Percentiles rank a stretch among this genome's conserved stretches.
Conservation (phyloP, 257 asterid species). For the Misopates orontium region DNA sequence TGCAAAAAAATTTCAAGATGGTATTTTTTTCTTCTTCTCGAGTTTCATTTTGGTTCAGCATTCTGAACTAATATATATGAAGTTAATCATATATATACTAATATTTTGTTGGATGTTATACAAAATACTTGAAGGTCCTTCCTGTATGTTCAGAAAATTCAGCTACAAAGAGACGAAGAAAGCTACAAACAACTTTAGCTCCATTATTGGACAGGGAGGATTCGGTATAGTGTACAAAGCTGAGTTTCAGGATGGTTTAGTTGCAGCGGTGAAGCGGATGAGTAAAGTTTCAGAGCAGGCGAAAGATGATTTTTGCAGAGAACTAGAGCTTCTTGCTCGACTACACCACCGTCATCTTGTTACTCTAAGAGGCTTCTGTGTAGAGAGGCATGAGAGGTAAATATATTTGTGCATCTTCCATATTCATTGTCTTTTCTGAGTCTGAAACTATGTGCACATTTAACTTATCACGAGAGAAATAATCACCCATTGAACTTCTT, state of each 20-base stretch:
- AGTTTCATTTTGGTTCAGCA: too few relatives aligned
- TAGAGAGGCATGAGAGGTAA: constrained; percentile 74
- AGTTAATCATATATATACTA: constrained; percentile 10
- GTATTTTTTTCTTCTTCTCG: constrained; percentile 41
- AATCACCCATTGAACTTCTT: constrained; percentile 17
- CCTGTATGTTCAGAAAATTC: constrained; percentile 77
- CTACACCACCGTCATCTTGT: constrained; percentile 96
- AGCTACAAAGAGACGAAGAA: constrained; percentile 84
- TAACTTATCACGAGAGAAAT: neutral
- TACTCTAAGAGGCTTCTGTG: constrained; percentile 84
- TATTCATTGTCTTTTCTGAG: neutral
- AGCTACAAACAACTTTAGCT: constrained; percentile 77
- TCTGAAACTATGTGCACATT: constrained; percentile 1
- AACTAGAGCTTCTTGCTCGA: constrained; percentile 90
- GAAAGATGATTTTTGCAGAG: constrained; percentile 87
- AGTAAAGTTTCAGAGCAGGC: constrained; percentile 84
- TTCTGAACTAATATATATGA: neutral
- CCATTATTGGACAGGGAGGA: constrained; percentile 88
- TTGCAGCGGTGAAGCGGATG: constrained; percentile 89
- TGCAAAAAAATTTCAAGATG: constrained; percentile 69
- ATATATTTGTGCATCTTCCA: neutral
- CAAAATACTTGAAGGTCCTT: constrained; percentile 59
- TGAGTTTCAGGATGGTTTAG: constrained; percentile 64
- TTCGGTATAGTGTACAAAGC: constrained; percentile 88
- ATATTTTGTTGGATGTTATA: constrained; percentile 14